Evolutionary conservation across 1,139 yeast species (phyloP).

Genomic region (Saccharomyces hybrid): DNA sequence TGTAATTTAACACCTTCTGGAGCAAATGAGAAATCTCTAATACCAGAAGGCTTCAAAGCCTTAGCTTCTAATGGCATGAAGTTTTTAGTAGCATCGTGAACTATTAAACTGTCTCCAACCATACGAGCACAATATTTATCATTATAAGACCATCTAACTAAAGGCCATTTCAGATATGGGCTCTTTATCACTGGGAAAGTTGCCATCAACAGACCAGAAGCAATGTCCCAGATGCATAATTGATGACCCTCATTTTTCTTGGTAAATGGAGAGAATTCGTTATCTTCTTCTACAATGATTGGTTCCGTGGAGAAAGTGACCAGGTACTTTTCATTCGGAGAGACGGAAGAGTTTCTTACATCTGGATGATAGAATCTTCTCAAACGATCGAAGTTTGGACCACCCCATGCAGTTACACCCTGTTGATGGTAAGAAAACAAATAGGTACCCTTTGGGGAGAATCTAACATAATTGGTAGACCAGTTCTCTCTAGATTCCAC

Average conservation of each 20-base stretch:
- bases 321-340: constrained; percentile 84
- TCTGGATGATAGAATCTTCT: constrained; percentile 82
- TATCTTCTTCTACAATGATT: constrained; percentile 52
- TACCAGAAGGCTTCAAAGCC: constrained; percentile 73
- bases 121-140: constrained; percentile 93
- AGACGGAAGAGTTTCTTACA: constrained; percentile 83
- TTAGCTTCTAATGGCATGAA: constrained; percentile 75
- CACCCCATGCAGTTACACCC: constrained; percentile 97
- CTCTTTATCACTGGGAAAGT: constrained; percentile 87
- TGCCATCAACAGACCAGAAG: constrained; percentile 75
- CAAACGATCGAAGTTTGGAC: constrained; percentile 65
- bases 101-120: constrained; percentile 87
- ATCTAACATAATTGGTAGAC: constrained; percentile 75
- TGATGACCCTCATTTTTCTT: constrained; percentile 90
- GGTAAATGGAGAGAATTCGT: constrained; percentile 70
- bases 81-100: constrained; percentile 68
- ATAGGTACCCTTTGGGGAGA: constrained; percentile 91
- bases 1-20: constrained; percentile 76
- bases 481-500: constrained; percentile 75
- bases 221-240: constrained; percentile 87
- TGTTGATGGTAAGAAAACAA: constrained; percentile 85
- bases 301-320: constrained; percentile 90
- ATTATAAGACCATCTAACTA: constrained; percentile 92
- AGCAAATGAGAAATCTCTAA: constrained; percentile 91
- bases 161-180: constrained; percentile 89